Evolutionary conservation across 305 asterid genomes (phyloP).

Genomic region (Solanum hybrid): DNA sequence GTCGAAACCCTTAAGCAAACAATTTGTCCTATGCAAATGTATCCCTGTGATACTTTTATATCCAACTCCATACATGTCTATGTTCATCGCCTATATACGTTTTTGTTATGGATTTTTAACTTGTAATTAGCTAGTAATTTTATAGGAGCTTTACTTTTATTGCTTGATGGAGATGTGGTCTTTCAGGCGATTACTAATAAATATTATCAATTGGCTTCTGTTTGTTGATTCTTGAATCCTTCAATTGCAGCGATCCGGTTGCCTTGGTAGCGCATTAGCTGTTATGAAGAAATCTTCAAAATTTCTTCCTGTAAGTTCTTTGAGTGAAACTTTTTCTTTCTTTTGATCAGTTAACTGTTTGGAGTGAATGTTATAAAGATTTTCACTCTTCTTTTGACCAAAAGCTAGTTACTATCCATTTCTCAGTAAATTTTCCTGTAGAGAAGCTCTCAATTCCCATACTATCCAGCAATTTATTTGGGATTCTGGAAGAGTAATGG

Average conservation of each 20-base stretch:
- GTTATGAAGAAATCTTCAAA: constrained; percentile 94
- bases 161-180: not conserved
- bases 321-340: not conserved
- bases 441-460: not conserved
- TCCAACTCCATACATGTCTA: not conserved
- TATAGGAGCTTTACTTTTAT: not conserved
- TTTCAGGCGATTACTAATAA: not conserved
- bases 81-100: not conserved
- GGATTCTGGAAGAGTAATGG: not conserved
- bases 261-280: constrained; percentile 93
- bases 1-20: not conserved
- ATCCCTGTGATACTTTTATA: not conserved
- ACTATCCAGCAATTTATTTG: not conserved
- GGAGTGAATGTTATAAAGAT: not conserved
- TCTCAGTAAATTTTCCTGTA: not conserved
- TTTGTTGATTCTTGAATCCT: constrained; percentile 8
- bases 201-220: not conserved
- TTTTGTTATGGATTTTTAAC: not conserved
- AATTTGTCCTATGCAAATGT: not conserved
- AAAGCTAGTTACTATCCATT: not conserved
- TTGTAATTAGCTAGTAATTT: not conserved
- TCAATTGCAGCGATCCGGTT: constrained; percentile 75
- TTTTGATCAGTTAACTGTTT: not conserved
- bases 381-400: not conserved
- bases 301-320: constrained; percentile 65